A percentile compares a stretch with the other conserved stretches of the same genome.
phyloP scores from a whole-genome alignment of 164 flowering plant genomes.

The Tetracentron sinense region DNA sequence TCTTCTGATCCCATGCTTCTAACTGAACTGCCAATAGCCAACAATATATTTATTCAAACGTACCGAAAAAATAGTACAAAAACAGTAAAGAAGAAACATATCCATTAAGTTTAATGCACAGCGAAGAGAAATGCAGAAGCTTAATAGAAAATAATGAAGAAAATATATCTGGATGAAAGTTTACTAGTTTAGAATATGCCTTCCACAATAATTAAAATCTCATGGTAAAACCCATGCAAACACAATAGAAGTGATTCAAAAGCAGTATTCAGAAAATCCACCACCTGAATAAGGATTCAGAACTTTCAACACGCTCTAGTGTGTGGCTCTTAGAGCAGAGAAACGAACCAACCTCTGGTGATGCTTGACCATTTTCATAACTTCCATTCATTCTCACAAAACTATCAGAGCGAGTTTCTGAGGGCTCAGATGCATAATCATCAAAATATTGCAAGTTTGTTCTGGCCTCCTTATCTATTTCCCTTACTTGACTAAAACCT shows the following conservation, averaged over 20 bases:
- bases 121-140: background rate
- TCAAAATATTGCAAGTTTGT: slow-evolving; percentile 28
- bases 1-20: slow-evolving; percentile 72
- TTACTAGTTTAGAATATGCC: no score
- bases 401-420: slow-evolving; percentile 38
- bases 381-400: slow-evolving; percentile 37
- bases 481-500: slow-evolving; percentile 40
- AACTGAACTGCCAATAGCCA: slow-evolving; percentile 74
- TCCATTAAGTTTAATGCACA: background rate
- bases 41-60: slow-evolving; percentile 14
- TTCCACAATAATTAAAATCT: background rate
- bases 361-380: slow-evolving; percentile 42
- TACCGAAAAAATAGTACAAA: background rate
- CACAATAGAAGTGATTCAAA: background rate
- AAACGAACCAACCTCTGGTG: slow-evolving; percentile 40
- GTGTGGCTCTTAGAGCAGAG: slow-evolving; percentile 24
- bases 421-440: slow-evolving; percentile 45
- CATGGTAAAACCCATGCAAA: background rate
- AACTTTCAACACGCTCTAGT: slow-evolving; percentile 53
- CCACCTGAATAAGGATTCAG: slow-evolving; percentile 75
- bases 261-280: slow-evolving; percentile 2
- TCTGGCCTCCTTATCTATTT: slow-evolving; percentile 27
- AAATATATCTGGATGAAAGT: no score
- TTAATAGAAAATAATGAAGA: no score
- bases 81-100: background rate